Base-by-base conservation (phyloP, 1,139 yeast genomes). In the Diutina mesorugosa region DNA sequence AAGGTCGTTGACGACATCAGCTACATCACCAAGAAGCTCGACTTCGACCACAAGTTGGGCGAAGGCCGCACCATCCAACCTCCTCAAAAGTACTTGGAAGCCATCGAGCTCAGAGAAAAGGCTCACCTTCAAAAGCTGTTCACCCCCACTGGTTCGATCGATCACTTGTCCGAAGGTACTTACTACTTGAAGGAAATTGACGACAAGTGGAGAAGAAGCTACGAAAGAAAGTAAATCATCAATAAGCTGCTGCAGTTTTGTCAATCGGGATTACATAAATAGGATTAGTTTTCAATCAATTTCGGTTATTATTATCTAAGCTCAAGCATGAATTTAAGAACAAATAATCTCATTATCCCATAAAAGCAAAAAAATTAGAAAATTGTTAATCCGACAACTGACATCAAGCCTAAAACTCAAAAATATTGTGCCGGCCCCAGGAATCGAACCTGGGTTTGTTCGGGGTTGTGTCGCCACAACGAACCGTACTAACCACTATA, bases 151-250 rank as follows among this genome's bases (percentile, higher is more conserved):
- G 98, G 99, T 57, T 76, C 85, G 51, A 76, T 83, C 63, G 96
- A 88, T 30, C 76, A 80, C 67, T 74, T 95, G 65, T 77, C 81
- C 59, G 62, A 76, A 51, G 97, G 97, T 58, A 80, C 91, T 58
- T 95, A 89, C 77, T 95, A 93, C 74, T 80, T 95, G 70, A 80
- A 83, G 61, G 83, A 83, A 64, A 78, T 95, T 65, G 95, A 91
- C 72, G 98, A 90, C 69, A 89, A 81, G 76, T 95, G 72, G 80
- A 90, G 90, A 78, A 87, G 99, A 77, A 69, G 69, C 59, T 91
- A 91, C 69, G 84, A 79, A 59, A 69, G 81, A 64, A 86, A 85
- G 72, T 58, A 61, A 48, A 28, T 47, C 6, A 6, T 10, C 28
- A 46, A 32, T 3, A 35, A 21, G 26, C 26, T 21, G n/a, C n/a